A percentile compares a stretch with the other conserved stretches of the same genome.
Conservation (phyloP, 192 early-diverging fungal species). For the Helicostylum pulchrum region DNA sequence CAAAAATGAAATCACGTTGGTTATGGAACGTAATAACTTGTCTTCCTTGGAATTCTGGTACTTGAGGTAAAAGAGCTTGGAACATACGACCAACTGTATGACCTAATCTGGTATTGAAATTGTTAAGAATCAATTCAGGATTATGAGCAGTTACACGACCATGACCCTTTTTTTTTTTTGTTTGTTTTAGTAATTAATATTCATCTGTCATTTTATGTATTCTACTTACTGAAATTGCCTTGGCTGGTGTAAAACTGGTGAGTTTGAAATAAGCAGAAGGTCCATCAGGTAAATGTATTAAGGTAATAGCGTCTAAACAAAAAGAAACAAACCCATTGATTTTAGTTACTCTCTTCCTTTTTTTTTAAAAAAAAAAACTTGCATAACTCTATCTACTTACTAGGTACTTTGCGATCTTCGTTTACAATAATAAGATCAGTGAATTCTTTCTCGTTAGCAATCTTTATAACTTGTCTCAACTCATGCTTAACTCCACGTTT, state of each 20-base stretch:
- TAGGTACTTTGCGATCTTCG: conserved; percentile 89
- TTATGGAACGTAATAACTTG: conserved; percentile 97
- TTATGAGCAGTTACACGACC: conserved; percentile 74
- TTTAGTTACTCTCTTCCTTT: not conserved
- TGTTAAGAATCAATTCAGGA: conserved; percentile 97
- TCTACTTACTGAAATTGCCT: conserved; percentile 60
- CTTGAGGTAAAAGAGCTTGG: conserved; percentile 94
- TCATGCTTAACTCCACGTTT: conserved; percentile 85
- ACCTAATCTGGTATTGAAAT: conserved; percentile 94
- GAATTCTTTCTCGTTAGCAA: conserved; percentile 83
- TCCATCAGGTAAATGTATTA: conserved; percentile 94
- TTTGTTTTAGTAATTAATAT: not conserved
- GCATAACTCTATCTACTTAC: conserved; percentile 41
- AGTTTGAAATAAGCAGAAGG: conserved; percentile 97
- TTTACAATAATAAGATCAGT: conserved; percentile 94
- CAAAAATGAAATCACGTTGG: conserved; percentile 99
- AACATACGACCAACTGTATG: conserved; percentile 96
- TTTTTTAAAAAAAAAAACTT: not conserved
- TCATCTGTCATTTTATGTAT: not conserved
- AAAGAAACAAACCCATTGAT: conserved; percentile 1
- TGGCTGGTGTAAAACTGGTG: conserved; percentile 71
- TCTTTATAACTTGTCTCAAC: conserved; percentile 87
- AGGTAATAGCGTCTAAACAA: conserved; percentile 71
- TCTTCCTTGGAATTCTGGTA: conserved; percentile 92
- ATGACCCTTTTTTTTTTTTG: conserved; percentile 53